A percentile compares a stretch with the other conserved stretches of the same genome.
Conservation (phyloP, 306 rosid genomes). For the Prunus mira region DNA sequence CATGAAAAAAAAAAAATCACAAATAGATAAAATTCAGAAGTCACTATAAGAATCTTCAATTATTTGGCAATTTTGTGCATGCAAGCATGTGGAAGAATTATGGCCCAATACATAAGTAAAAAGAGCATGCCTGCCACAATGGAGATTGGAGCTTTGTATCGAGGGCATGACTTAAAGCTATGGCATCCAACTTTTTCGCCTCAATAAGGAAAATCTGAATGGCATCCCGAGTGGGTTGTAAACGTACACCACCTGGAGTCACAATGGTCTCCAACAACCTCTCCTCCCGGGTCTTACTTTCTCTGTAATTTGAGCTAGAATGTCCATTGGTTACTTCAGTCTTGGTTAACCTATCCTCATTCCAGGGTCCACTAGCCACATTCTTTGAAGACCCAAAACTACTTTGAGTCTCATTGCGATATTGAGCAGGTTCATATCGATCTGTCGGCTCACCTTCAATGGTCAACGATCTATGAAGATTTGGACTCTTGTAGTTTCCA, state of each 20-base stretch:
- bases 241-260: slow-evolving; percentile 89
- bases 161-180: slow-evolving; percentile 68
- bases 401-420: slow-evolving; percentile 56
- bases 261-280: slow-evolving; percentile 93
- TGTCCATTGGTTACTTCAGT: slow-evolving; percentile 54
- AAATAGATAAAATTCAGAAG: background rate
- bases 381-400: slow-evolving; percentile 54
- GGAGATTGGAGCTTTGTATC: slow-evolving; percentile 89
- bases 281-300: slow-evolving; percentile 74
- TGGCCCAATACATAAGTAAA: slow-evolving; percentile 18
- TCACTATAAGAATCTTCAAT: background rate
- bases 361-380: slow-evolving; percentile 63
- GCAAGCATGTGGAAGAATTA: background rate
- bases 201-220: slow-evolving; percentile 75
- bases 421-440: slow-evolving; percentile 73
- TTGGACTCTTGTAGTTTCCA: slow-evolving; percentile 83
- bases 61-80: background rate
- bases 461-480: slow-evolving; percentile 88
- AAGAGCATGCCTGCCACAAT: slow-evolving; percentile 83
- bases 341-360: slow-evolving; percentile 57
- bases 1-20: background rate
- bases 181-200: slow-evolving; percentile 81
- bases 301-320: slow-evolving; percentile 52
- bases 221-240: slow-evolving; percentile 98
- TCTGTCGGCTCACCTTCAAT: slow-evolving; percentile 52